Evolutionary conservation across 2,329 filamentous ascomycete species (phyloP), one percentile per base, ranked within the genome.

Genomic region (Gyromitra esculenta): DNA sequence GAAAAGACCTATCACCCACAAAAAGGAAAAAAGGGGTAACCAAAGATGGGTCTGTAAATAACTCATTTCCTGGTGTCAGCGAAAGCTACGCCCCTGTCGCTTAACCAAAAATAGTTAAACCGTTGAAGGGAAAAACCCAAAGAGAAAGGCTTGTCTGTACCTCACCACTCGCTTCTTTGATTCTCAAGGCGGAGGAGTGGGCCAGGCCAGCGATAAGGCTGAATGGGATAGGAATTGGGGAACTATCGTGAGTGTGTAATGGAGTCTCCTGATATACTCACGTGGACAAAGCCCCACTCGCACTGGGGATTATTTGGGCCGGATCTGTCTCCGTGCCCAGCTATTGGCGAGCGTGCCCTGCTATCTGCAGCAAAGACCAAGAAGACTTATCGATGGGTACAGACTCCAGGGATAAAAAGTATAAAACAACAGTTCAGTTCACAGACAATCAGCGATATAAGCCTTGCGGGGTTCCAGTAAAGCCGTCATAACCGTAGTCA

Each of bases 91-190:
- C 13, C 25, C 13, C 21, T 57, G n/a, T 13, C 21, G 6, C n/a
- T 57, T n/a, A 9, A 35, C 54, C 25, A 57, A 37, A 57, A 57
- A 57, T 57, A 57, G 25, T n/a, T 13, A 37, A 18, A 15, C 54
- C 54, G 54, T 37, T 57, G n/a, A 25, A 37, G 25, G 25, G 39
- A 39, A 37, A 54, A 1, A 54, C 8, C 21, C 37, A 15, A 37
- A 7, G 1, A 11, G 15, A 57, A 57, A 57, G 50, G 54, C 31
- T 57, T 57, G 31, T 57, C 31, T 39, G n/a, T 2, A 52, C 48
- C 48, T 52, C 48, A 52, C 15, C 8, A 6, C 31, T 57, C 11
- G 52, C 21, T 56, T 31, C 21, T 31, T 4, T 31, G n/a, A 21
- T 31, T n/a, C 25, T 15, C 11, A 57, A 37, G 37, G n/a, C 2